Evolutionary conservation across 2,329 filamentous ascomycete species (phyloP).

Genomic region (Sporothrix inflata): DNA sequence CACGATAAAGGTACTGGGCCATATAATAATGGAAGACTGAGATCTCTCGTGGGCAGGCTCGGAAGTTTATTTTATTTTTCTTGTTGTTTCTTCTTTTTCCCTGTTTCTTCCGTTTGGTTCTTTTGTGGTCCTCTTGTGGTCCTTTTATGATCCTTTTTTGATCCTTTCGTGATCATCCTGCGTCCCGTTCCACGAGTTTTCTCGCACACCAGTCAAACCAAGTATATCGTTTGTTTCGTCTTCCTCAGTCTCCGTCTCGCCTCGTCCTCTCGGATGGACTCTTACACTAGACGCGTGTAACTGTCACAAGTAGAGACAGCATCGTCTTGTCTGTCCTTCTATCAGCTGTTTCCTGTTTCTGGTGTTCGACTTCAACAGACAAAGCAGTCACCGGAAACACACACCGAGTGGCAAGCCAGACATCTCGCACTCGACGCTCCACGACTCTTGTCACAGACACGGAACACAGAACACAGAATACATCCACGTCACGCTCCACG

Average conservation of each 20-base stretch:
- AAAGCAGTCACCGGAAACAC: not conserved
- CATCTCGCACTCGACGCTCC: not conserved
- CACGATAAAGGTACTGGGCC: not conserved
- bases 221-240: not conserved
- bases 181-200: conserved; percentile 24
- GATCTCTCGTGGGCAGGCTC: conserved; percentile 13
- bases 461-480: not conserved
- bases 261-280: conserved; percentile 18
- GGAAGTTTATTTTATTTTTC: not conserved
- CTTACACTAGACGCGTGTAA: conserved; percentile 26
- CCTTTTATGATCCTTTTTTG: not conserved
- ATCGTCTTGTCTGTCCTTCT: not conserved
- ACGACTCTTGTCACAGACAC: conserved; percentile 19
- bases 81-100: not conserved
- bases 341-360: not conserved
- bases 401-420: conserved; percentile 1
- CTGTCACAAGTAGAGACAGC: conserved; percentile 28
- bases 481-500: not conserved
- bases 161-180: not conserved
- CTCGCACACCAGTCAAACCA: not conserved
- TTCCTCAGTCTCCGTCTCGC: not conserved
- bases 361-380: not conserved
- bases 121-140: not conserved
- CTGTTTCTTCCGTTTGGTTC: conserved; percentile 5
- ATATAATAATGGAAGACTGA: conserved; percentile 22